Evolutionary conservation across 108 stramenopile genomes (phyloP).

Genomic region (Stephanodiscus triporus): DNA sequence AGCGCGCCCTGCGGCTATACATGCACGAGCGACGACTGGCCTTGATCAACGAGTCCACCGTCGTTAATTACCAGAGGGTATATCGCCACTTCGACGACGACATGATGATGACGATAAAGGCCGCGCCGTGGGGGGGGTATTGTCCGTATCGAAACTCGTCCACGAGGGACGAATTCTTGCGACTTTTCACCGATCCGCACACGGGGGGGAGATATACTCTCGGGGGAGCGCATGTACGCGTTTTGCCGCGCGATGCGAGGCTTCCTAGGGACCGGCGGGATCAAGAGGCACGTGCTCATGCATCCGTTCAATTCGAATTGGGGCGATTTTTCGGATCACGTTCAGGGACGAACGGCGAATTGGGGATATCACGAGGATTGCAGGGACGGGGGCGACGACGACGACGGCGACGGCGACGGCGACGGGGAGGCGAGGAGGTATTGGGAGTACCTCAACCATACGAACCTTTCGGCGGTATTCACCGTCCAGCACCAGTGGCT

Average conservation of each 20-base stretch:
- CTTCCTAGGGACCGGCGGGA: not conserved
- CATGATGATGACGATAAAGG: not conserved
- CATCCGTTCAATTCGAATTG: conserved; percentile 53
- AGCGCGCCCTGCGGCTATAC: conserved; percentile 1
- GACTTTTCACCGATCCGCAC: not conserved
- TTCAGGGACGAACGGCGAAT: conserved; percentile 42
- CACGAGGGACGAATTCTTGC: not conserved
- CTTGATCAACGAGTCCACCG: conserved; percentile 21
- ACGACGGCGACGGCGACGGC: conserved; percentile 19
- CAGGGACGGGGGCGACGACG: not conserved
- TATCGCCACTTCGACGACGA: not conserved
- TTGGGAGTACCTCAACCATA: conserved; percentile 43
- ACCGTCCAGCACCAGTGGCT: conserved; percentile 45
- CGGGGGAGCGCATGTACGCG: not conserved
- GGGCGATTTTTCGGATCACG: conserved; percentile 46
- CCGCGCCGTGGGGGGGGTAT: not conserved
- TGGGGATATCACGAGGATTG: conserved; percentile 28
- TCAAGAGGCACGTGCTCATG: conserved; percentile 53
- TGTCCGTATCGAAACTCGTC: not conserved
- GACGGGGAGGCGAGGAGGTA: not conserved
- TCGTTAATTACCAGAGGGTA: not conserved
- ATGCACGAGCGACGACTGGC: conserved; percentile 16
- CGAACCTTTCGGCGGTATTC: conserved; percentile 42
- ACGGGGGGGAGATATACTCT: conserved; percentile 10
- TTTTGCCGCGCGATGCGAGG: not conserved